Evolutionary conservation across 208 protist species (phyloP).

Genomic region (Leishmania tarentolae): DNA sequence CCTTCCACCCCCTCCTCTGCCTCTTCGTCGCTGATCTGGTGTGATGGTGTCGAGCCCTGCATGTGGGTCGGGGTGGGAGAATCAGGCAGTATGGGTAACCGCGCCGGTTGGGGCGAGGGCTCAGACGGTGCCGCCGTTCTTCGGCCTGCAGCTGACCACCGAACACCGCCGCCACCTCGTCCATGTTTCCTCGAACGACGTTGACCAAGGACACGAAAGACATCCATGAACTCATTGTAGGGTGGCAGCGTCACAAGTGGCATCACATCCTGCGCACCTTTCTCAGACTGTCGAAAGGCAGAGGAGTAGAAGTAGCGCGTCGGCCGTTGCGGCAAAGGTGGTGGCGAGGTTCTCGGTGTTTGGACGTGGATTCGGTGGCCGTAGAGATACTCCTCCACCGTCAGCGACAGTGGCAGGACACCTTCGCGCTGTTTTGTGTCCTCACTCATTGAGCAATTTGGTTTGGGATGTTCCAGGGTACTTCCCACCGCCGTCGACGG

Average conservation of each 20-base stretch:
- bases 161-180: not conserved
- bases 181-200: not conserved
- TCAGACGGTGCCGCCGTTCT: not conserved
- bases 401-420: not conserved
- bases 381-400: conserved; percentile 18
- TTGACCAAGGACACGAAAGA: conserved; percentile 57
- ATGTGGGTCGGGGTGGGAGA: not conserved
- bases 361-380: conserved; percentile 20
- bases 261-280: conserved; percentile 6
- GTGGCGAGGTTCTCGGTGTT: conserved; percentile 4
- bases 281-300: conserved; percentile 14
- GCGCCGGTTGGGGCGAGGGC: not conserved
- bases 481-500: not conserved
- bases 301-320: conserved; percentile 67
- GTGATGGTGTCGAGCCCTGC: not conserved
- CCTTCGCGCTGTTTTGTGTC: not conserved
- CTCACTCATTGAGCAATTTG: not conserved
- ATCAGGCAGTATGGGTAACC: not conserved
- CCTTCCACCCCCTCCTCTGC: not conserved
- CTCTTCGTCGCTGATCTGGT: conserved; percentile 6
- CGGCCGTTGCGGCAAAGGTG: conserved; percentile 56
- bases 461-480: too few relatives aligned
- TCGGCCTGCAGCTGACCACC: not conserved
- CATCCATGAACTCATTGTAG: conserved; percentile 89
- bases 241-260: conserved; percentile 80